Evolutionary conservation across 805 yeast species (phyloP).

Genomic region (Kodamaea neixiangensis): DNA sequence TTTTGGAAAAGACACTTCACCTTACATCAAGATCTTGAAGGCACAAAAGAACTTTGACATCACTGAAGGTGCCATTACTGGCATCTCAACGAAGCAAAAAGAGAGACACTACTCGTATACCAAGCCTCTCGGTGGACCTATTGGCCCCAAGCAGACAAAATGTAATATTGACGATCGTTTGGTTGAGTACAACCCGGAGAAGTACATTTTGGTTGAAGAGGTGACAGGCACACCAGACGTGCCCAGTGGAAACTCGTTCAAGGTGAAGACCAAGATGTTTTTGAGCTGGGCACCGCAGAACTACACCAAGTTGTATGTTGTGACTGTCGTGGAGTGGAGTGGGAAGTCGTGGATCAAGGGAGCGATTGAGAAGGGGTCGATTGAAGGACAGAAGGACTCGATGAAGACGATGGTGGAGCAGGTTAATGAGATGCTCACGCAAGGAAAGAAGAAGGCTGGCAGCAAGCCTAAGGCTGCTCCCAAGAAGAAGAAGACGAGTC

Average conservation of each 20-base stretch:
- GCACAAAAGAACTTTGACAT: conserved; percentile 29
- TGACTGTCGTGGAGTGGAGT: conserved; percentile 85
- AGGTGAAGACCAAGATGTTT: conserved; percentile 69
- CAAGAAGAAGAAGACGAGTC: conserved; percentile 13
- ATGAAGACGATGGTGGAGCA: conserved; percentile 52
- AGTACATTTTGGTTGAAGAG: conserved; percentile 59
- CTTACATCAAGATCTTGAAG: conserved; percentile 40
- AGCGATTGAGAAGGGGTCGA: conserved; percentile 82
- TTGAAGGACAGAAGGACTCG: conserved; percentile 73
- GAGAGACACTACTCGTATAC: conserved; percentile 64
- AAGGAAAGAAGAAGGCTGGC: conserved; percentile 15
- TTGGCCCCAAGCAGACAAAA: conserved; percentile 91
- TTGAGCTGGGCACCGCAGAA: conserved; percentile 74
- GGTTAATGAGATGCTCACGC: conserved; percentile 40
- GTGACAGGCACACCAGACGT: conserved; percentile 86
- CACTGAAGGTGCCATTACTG: conserved; percentile 28
- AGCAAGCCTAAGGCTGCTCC: conserved; percentile 8
- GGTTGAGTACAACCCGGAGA: conserved; percentile 51
- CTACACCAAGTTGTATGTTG: conserved; percentile 57
- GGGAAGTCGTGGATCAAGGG: conserved; percentile 91
- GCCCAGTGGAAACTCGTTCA: conserved; percentile 85
- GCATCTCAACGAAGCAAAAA: conserved; percentile 37
- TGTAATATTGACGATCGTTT: conserved; percentile 60
- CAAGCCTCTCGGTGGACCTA: conserved; percentile 74
- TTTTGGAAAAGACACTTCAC: conserved; percentile 59